Conservation (phyloP, 306 rosid species). For the Begonia masoniana region DNA sequence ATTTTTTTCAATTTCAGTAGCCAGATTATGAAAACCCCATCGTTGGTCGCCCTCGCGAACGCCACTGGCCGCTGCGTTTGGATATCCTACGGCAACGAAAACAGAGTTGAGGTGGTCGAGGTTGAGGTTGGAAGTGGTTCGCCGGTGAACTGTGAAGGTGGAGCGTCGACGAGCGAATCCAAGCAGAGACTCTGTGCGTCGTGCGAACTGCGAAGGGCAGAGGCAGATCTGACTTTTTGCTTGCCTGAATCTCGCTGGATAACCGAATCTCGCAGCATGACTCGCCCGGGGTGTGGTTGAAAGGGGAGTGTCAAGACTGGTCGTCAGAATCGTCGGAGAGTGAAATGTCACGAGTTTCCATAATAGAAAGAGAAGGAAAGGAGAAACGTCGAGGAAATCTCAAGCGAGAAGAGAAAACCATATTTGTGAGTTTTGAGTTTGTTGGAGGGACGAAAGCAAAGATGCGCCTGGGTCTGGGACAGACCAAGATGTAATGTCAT, state of each 20-base stretch:
- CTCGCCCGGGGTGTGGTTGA: slow-evolving; percentile 5
- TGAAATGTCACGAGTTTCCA: slow-evolving; percentile 5
- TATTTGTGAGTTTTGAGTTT: neutral
- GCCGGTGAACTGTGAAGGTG: no score
- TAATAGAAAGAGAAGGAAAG: neutral
- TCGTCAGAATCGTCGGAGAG: slow-evolving; percentile 15
- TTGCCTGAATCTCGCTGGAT: slow-evolving; percentile 6
- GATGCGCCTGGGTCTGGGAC: neutral
- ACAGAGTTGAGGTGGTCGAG: no score
- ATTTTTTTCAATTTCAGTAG: no score
- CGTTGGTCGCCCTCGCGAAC: no score
- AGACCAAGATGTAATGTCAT: neutral
- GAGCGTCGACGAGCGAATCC: no score
- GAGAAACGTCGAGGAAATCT: neutral
- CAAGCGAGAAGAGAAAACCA: neutral
- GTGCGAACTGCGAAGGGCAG: no score
- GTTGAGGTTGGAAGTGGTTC: no score
- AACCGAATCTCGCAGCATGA: slow-evolving; percentile 6
- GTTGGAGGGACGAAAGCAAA: neutral
- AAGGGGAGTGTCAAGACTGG: slow-evolving; percentile 19
- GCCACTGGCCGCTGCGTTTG: no score
- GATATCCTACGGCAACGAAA: no score
- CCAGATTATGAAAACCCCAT: no score
- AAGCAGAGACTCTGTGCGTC: no score
- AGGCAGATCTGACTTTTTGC: no score